phyloP scores from a whole-genome alignment of 306 rosid genomes.

The Trifolium repens region DNA sequence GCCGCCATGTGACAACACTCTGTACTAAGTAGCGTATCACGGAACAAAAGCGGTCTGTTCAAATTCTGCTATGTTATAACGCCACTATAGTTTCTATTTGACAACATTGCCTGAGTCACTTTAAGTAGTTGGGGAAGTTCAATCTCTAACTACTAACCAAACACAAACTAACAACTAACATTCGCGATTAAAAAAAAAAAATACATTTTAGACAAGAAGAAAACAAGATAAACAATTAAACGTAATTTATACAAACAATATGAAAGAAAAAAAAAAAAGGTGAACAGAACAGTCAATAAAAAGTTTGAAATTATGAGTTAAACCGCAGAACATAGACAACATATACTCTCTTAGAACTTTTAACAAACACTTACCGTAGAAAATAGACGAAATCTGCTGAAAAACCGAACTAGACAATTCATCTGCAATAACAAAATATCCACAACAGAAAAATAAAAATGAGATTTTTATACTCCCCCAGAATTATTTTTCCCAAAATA shows the following conservation, averaged over 20 bases:
- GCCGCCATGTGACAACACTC: neutral
- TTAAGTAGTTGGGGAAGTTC: neutral
- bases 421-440: constrained; percentile 59
- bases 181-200: neutral
- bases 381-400: constrained; percentile 50
- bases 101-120: neutral
- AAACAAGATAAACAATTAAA: neutral
- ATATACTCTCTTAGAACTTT: constrained; percentile 34
- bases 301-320: constrained; percentile 13
- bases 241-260: neutral
- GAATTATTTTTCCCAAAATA: neutral
- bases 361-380: constrained; percentile 58
- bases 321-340: constrained; percentile 7
- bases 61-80: neutral
- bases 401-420: constrained; percentile 40
- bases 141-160: neutral
- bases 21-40: neutral
- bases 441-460: neutral
- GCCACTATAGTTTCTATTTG: neutral
- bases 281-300: neutral
- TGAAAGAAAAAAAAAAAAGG: neutral
- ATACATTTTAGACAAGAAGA: neutral
- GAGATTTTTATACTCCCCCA: neutral
- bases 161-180: neutral
- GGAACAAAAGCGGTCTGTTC: neutral